These are phyloP conservation scores for Myotisia sp. DNA, from an alignment of 2,329 filamentous ascomycete genomes.

Conservation along the genomic window DNA sequence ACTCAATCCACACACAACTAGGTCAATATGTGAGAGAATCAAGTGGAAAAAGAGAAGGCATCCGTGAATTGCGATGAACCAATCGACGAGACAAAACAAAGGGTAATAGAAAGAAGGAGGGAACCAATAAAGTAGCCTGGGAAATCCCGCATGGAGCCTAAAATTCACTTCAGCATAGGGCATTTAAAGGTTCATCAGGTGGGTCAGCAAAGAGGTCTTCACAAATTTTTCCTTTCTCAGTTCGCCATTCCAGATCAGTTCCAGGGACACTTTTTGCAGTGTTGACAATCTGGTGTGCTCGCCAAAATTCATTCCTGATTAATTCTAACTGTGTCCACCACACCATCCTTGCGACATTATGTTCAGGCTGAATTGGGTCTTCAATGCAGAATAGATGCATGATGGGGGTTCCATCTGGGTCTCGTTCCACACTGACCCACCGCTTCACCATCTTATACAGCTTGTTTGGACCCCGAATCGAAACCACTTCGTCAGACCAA, in stretches of 20 bases:
- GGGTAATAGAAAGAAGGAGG: background rate
- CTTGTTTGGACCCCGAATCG: constrained; percentile 59
- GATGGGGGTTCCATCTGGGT: constrained; percentile 59
- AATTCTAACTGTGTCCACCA: constrained; percentile 67
- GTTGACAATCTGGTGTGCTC: constrained; percentile 59
- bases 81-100: background rate
- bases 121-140: background rate
- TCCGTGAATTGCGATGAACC: too few relatives aligned
- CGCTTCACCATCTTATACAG: constrained; percentile 63
- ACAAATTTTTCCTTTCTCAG: constrained; percentile 12
- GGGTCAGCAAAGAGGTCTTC: constrained; percentile 17
- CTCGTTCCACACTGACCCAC: constrained; percentile 65
- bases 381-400: constrained; percentile 81
- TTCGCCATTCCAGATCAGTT: constrained; percentile 15
- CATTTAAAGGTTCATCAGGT: too few relatives aligned
- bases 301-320: constrained; percentile 71
- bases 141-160: too few relatives aligned
- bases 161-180: too few relatives aligned
- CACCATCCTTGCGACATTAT: constrained; percentile 79
- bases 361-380: constrained; percentile 75
- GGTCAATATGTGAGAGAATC: too few relatives aligned
- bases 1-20: too few relatives aligned
- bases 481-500: constrained; percentile 69
- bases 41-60: too few relatives aligned
- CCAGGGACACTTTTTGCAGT: constrained; percentile 29